phyloP scores from a whole-genome alignment of 192 early-diverging fungal genomes.

The Diversispora epigaea region DNA sequence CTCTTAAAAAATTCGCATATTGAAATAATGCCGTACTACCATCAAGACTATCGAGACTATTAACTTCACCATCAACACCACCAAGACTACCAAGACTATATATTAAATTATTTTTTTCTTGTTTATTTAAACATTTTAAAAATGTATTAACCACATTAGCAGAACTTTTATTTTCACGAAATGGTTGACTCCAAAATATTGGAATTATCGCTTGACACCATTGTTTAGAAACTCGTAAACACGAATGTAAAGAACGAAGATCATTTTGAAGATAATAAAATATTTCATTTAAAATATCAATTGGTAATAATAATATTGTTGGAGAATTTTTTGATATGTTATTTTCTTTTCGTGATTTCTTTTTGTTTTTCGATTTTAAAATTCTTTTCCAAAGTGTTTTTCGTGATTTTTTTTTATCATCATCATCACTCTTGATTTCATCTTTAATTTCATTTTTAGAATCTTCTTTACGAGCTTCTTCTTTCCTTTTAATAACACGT shows the following conservation, averaged over 20 bases:
- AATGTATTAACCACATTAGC: not conserved
- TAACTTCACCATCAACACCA: not conserved
- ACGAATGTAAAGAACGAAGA: not conserved
- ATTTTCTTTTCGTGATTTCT: too few relatives aligned
- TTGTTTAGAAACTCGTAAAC: not conserved
- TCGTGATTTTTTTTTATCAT: too few relatives aligned
- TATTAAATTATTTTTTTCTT: not conserved
- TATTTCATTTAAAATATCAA: not conserved
- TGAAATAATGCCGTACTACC: not conserved
- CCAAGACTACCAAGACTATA: too few relatives aligned
- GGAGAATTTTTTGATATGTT: too few relatives aligned
- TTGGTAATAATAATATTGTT: not conserved
- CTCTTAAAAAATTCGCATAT: not conserved
- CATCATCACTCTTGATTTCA: too few relatives aligned
- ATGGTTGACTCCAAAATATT: not conserved
- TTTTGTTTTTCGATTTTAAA: too few relatives aligned
- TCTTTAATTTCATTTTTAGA: too few relatives aligned
- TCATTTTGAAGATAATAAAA: not conserved
- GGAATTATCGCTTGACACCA: not conserved
- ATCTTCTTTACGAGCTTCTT: too few relatives aligned
- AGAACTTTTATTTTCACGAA: not conserved
- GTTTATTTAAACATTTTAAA: not conserved
- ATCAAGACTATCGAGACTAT: too few relatives aligned
- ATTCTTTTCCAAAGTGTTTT: too few relatives aligned
- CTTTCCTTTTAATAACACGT: too few relatives aligned